phyloP scores from a whole-genome alignment of 306 rosid species.

The Quercus engelmannii region DNA sequence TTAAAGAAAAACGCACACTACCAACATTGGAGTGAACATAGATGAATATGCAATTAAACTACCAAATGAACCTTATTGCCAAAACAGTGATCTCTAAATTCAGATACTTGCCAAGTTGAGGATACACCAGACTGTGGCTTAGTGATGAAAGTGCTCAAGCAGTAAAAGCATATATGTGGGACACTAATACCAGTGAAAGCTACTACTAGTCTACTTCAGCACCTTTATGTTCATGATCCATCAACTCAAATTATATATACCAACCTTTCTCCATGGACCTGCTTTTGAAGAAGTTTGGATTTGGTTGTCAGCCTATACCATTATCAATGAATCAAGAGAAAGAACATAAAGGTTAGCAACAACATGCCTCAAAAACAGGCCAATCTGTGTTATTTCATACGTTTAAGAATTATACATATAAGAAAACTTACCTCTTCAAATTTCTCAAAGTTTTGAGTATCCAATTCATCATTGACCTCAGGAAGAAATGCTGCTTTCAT shows the following conservation, averaged over 20 bases:
- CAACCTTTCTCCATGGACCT: slow-evolving; percentile 99
- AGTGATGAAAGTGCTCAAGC: slow-evolving; percentile 12
- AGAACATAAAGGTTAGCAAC: slow-evolving; percentile 25
- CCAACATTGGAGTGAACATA: background rate
- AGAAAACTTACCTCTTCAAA: slow-evolving; percentile 79
- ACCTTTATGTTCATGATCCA: slow-evolving; percentile 7
- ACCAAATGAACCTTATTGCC: background rate
- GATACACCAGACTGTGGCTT: slow-evolving; percentile 2
- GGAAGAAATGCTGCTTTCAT: slow-evolving; percentile 98
- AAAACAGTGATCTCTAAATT: background rate
- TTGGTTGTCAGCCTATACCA: slow-evolving; percentile 61
- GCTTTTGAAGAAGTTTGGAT: slow-evolving; percentile 74
- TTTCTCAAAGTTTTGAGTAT: slow-evolving; percentile 99
- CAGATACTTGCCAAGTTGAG: background rate
- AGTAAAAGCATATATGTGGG: slow-evolving; percentile 10
- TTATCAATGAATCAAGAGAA: slow-evolving; percentile 21
- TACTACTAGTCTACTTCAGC: background rate
- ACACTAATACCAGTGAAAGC: background rate
- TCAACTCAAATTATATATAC: slow-evolving; percentile 25
- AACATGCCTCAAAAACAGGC: slow-evolving; percentile 13
- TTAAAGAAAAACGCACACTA: background rate
- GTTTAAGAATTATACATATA: background rate
- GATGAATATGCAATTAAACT: background rate
- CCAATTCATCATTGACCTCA: slow-evolving; percentile 93
- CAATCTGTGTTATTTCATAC: background rate